Evolutionary conservation across 345 rosid species (phyloP).

Genomic region (Hibiscus mutabilis): DNA sequence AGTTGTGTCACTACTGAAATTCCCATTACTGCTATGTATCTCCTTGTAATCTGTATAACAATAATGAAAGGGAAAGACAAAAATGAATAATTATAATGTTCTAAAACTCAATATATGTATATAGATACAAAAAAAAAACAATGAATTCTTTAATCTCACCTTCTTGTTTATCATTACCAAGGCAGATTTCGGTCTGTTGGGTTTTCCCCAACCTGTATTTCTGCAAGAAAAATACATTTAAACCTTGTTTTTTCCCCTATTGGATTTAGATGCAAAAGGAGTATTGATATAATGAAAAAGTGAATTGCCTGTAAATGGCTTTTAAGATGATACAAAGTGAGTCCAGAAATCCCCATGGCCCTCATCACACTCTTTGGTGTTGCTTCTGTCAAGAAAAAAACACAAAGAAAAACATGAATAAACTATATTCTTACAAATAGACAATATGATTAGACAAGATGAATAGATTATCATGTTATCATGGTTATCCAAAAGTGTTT

Average conservation of each 20-base stretch:
- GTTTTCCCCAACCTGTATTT: slow-evolving; percentile 84
- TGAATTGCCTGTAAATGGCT: slow-evolving; percentile 79
- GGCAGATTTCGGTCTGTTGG: slow-evolving; percentile 9
- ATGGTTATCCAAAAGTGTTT: background rate
- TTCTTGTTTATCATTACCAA: slow-evolving; percentile 32
- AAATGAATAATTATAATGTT: background rate
- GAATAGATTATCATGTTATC: background rate
- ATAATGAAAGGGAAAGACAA: slow-evolving; percentile 4
- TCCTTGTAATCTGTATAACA: slow-evolving; percentile 39
- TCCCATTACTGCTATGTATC: slow-evolving; percentile 29
- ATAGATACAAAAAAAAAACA: background rate
- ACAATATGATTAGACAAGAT: background rate
- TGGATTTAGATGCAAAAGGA: background rate
- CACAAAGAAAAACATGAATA: slow-evolving; percentile 12
- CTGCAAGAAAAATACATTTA: slow-evolving; percentile 30
- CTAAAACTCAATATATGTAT: background rate
- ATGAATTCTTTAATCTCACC: slow-evolving; percentile 10
- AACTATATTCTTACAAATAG: background rate
- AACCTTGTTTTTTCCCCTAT: background rate
- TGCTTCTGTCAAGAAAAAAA: slow-evolving; percentile 53
- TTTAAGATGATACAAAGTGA: slow-evolving; percentile 90
- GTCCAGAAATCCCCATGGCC: slow-evolving; percentile 75
- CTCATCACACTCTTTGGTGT: slow-evolving; percentile 92
- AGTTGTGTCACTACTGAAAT: slow-evolving; percentile 16
- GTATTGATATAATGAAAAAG: slow-evolving; percentile 1